Base-by-base conservation (phyloP, 2,329 filamentous ascomycete genomes). In the Arthrobotrys megalospora region DNA sequence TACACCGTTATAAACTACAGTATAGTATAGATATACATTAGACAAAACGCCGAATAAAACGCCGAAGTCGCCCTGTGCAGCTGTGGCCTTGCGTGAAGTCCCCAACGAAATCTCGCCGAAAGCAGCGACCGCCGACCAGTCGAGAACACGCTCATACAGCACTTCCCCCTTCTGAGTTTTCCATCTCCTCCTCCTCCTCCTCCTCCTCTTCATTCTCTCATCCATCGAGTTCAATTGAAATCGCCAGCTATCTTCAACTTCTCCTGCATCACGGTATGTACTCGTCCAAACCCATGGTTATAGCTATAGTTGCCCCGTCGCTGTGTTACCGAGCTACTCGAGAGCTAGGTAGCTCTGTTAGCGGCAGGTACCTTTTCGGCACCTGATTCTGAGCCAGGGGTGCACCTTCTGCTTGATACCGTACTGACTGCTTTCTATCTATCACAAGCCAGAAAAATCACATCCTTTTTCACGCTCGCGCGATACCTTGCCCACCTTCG, bases 351-450 rank as follows among this genome's bases (percentile, higher is more conserved):
- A 67, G 62, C 52, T 75, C 69, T 73, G 48, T 58, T 67, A 52
- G 67, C 67, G 75, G 75, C 75, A 78, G 75, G 75, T 78, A 67
- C 67, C 67, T 71, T 78, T 78, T 78, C 75, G 75, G 75, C 75
- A 78, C 65, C 75, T 72, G 75, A 78, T 71, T 62, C 41, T 41
- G 65, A 66, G 48, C 75, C 41, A 43, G 65, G 45, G 65, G 64
- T 76, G n/a, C 60, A 36, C 66, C 71, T 45, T 58, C 43, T 65
- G 80, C 63, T 80, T 79, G 48, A 67, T 75, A 72, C 76, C 76
- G 72, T 76, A 60, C 73, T 65, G 78, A 78, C 73, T 69, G 67
- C 77, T 76, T 80, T 82, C 79, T 79, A 71, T 65, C 65, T 80
- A 77, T 78, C 79, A 80, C 66, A 70, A 70, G 60, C 65, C 28